Evolutionary conservation across 768 basidiomycete species (phyloP), one percentile per base, ranked within the genome.

Genomic region (Leccinum rimulosum): DNA sequence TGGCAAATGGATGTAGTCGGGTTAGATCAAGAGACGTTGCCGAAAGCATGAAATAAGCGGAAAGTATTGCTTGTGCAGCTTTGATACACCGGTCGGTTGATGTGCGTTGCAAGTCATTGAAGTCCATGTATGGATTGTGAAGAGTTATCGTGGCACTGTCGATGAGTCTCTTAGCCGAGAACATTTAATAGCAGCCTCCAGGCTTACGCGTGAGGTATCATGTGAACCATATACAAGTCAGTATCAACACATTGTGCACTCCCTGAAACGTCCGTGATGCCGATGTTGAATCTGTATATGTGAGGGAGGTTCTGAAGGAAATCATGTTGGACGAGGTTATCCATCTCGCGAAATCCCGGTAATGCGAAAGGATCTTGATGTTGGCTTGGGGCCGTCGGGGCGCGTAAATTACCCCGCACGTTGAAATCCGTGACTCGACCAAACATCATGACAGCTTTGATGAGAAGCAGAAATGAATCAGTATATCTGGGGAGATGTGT

Each of bases 391-490:
- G 84, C 81, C 8, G 82, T 82, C n/a, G 82, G 80, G 15, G 83
- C 82, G 33, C 86, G 84, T 36, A 93, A 74, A 66, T 85, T 88
- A 35, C 84, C 82, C 28, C 91, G 84, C 28, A 91, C 89, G 65
- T 88, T 91, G 71, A 84, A 91, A 72, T 94, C 92, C 3, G 91
- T 94, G 17, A 94, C 90, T 50, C 80, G 82, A 45, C 91, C 92
- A 67, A 93, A 93, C 28, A 93, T 71, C 89, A 94, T 92, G 48
- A 90, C 79, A 3, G 87, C 82, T 68, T 94, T 94, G 70, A 93
- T 83, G 54, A 93, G 83, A 22, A 93, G 82, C 36, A 91, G 74
- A 71, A 90, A 91, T 5, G 91, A 83, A 72, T 94, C 92, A 0
- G 89, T 92, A 66, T 91, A 93, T 67, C 84, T 82, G 3, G 87